phyloP scores from a whole-genome alignment of 345 rosid species.

The Pugionium dolabratum region DNA sequence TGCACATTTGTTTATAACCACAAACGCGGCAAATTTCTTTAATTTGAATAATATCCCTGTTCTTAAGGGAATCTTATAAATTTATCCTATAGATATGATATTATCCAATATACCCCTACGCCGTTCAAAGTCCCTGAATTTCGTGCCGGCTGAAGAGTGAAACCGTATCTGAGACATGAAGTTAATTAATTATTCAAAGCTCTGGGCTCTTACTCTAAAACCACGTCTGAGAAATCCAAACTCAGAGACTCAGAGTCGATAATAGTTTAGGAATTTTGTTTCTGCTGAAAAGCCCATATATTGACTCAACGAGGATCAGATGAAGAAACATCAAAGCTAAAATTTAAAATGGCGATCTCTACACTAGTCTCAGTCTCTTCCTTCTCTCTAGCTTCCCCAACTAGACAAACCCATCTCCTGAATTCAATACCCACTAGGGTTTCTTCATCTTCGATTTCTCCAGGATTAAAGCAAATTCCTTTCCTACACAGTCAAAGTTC shows the following conservation, averaged over 20 bases:
- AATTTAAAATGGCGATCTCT: constrained; percentile 49
- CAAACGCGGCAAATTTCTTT: constrained; percentile 23
- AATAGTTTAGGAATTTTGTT: background rate
- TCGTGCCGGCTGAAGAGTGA: too few relatives aligned
- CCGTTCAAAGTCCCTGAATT: background rate
- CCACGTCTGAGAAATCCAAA: constrained; percentile 5
- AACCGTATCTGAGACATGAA: background rate
- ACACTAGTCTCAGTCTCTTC: constrained; percentile 35
- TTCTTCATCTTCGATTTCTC: constrained; percentile 20
- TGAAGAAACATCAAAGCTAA: background rate
- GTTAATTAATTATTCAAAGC: background rate
- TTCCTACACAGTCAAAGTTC: constrained; percentile 24
- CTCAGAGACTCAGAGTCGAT: background rate
- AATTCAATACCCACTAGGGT: constrained; percentile 30
- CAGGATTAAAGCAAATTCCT: constrained; percentile 28
- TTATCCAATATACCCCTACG: background rate
- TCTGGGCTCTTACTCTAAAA: constrained; percentile 3
- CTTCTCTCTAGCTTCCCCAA: constrained; percentile 36
- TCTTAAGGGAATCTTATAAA: background rate
- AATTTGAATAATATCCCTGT: background rate
- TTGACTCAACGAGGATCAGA: constrained; percentile 4
- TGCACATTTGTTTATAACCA: background rate
- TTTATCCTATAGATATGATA: background rate
- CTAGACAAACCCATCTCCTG: constrained; percentile 41
- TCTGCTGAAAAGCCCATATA: background rate